phyloP scores from a whole-genome alignment of 352 stramenopile species.

The Phytophthora hybrid region DNA sequence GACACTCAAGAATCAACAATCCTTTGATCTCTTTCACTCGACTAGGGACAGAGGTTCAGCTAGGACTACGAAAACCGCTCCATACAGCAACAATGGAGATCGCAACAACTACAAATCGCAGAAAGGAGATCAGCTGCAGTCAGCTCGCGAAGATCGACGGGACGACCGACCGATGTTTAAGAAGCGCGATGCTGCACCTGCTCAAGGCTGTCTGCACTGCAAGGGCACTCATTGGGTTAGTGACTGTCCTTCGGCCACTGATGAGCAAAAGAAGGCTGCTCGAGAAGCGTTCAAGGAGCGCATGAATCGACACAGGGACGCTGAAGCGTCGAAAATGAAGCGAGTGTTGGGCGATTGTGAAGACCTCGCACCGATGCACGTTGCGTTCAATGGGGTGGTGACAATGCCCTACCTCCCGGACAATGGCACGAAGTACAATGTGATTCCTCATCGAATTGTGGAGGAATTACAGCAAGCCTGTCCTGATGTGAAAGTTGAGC shows the following conservation, averaged over 20 bases:
- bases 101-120: background rate
- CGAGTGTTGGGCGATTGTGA: background rate
- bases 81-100: no score
- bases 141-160: background rate
- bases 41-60: background rate
- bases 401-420: constrained; percentile 7
- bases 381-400: constrained; percentile 9
- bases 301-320: constrained; percentile 1
- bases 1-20: constrained; percentile 11
- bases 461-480: constrained; percentile 1
- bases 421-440: constrained; percentile 7
- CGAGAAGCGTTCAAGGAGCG: background rate
- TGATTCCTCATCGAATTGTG: constrained; percentile 5
- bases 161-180: background rate
- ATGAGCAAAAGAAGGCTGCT: constrained; percentile 10
- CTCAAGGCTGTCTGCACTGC: constrained; percentile 7
- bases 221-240: constrained; percentile 8
- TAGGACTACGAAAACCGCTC: background rate
- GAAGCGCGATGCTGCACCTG: constrained; percentile 4
- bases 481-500: background rate
- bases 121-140: background rate
- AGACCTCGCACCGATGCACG: background rate
- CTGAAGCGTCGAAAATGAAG: constrained; percentile 15
- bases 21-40: constrained; percentile 8
- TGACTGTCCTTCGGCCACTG: constrained; percentile 4